phyloP scores from a whole-genome alignment of 2,329 filamentous ascomycete species.

The Cladobotryum protrusum region DNA sequence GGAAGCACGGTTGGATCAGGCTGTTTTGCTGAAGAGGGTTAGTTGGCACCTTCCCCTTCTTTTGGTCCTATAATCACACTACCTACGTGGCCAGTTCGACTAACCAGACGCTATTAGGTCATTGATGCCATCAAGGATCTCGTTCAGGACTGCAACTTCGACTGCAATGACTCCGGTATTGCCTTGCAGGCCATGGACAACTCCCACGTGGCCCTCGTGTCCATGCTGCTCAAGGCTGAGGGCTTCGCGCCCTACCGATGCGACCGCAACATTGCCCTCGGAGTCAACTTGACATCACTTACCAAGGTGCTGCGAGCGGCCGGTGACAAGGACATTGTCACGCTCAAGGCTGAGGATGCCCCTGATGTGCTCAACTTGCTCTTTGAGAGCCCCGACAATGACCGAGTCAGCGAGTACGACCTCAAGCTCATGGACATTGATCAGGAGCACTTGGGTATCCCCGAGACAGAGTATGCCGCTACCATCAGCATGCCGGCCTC shows the following conservation, averaged over 20 bases:
- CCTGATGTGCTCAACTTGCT: slow-evolving; percentile 92
- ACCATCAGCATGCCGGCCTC: slow-evolving; percentile 80
- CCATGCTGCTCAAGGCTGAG: slow-evolving; percentile 97
- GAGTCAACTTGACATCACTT: slow-evolving; percentile 92
- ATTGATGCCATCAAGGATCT: slow-evolving; percentile 99
- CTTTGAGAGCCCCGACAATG: slow-evolving; percentile 84
- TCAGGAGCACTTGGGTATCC: slow-evolving; percentile 97
- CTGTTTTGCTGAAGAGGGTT: slow-evolving; percentile 91
- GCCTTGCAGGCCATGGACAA: slow-evolving; percentile 99
- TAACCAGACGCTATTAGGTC: slow-evolving; percentile 52
- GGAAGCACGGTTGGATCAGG: slow-evolving; percentile 96
- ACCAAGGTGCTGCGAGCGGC: slow-evolving; percentile 96
- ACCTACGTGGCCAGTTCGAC: slow-evolving; percentile 10
- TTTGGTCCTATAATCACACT: no score
- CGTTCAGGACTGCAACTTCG: slow-evolving; percentile 99
- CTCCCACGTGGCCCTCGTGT: slow-evolving; percentile 96
- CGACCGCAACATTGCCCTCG: slow-evolving; percentile 97
- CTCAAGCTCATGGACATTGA: slow-evolving; percentile 99
- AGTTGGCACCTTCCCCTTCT: neutral
- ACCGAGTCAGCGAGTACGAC: slow-evolving; percentile 96
- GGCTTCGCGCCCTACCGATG: slow-evolving; percentile 93
- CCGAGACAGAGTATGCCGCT: slow-evolving; percentile 96
- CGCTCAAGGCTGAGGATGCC: slow-evolving; percentile 93
- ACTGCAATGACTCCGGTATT: slow-evolving; percentile 99
- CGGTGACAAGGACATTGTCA: slow-evolving; percentile 89